These are phyloP conservation scores for Penicillium digitatum DNA, from an alignment of 2,329 filamentous ascomycete genomes.

Conservation along the genomic window DNA sequence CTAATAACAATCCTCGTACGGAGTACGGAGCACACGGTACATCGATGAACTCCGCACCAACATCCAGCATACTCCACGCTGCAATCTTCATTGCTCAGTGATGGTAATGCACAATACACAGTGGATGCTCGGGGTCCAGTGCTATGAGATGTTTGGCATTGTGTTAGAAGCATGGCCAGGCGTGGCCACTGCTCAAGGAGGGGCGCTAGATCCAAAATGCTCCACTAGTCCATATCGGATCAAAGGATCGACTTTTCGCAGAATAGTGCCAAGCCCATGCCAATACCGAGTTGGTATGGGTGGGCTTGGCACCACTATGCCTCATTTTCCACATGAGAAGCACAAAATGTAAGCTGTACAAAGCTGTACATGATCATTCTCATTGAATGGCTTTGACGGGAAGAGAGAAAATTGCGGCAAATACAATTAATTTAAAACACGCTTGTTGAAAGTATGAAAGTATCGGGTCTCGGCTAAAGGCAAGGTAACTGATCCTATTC, in stretches of 20 bases:
- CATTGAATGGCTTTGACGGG: not conserved
- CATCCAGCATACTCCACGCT: not conserved
- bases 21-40: not conserved
- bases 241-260: not conserved
- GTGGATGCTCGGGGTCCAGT: too few relatives aligned
- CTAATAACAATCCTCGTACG: not conserved
- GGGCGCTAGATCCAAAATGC: not conserved
- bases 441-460: not conserved
- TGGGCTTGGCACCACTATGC: too few relatives aligned
- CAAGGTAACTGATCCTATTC: too few relatives aligned
- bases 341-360: too few relatives aligned
- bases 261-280: too few relatives aligned
- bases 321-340: not conserved
- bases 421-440: not conserved
- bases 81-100: not conserved
- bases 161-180: not conserved
- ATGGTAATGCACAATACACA: not conserved
- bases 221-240: not conserved
- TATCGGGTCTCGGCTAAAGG: not conserved
- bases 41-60: not conserved
- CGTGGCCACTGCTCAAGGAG: not conserved
- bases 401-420: not conserved
- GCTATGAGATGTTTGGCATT: not conserved
- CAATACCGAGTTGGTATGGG: too few relatives aligned
- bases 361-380: not conserved